Evolutionary conservation across 495 filamentous ascomycete species (phyloP).

Genomic region (Bathelium albidoporum): DNA sequence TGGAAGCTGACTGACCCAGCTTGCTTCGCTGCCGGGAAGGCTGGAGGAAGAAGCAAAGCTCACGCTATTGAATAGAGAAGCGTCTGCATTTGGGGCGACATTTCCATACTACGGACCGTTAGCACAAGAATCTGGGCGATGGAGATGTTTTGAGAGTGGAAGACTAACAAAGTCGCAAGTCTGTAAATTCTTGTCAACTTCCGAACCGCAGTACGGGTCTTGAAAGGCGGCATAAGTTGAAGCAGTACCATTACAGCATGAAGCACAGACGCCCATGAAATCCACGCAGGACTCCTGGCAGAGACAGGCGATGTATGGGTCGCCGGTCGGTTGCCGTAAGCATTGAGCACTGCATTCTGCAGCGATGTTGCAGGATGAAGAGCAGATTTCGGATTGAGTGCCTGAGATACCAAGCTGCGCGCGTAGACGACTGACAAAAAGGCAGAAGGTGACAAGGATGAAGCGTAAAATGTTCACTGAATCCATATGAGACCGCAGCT

Average conservation of each 20-base stretch:
- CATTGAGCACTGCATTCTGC: not conserved
- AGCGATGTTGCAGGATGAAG: not conserved
- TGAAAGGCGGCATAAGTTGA: not conserved
- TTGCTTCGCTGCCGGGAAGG: not conserved
- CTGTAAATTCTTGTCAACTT: not conserved
- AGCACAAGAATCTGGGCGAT: not conserved
- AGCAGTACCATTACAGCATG: not conserved
- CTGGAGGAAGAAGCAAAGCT: constrained; percentile 1
- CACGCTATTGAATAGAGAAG: not conserved
- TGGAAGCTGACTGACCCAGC: not conserved
- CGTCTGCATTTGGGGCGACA: not conserved
- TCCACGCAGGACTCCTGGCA: not conserved
- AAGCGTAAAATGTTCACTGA: not conserved
- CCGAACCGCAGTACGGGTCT: not conserved
- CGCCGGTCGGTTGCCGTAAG: not conserved
- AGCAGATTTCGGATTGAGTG: not conserved
- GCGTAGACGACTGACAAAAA: not conserved
- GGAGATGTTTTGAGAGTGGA: not conserved
- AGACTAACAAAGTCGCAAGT: not conserved
- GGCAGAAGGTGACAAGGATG: not conserved
- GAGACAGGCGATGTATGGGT: not conserved
- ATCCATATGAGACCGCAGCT: not conserved
- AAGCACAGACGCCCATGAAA: not conserved
- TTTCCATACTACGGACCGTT: not conserved
- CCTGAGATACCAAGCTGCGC: not conserved